phyloP scores from a whole-genome alignment of 2,329 filamentous ascomycete genomes.

The Mycogone perniciosa region DNA sequence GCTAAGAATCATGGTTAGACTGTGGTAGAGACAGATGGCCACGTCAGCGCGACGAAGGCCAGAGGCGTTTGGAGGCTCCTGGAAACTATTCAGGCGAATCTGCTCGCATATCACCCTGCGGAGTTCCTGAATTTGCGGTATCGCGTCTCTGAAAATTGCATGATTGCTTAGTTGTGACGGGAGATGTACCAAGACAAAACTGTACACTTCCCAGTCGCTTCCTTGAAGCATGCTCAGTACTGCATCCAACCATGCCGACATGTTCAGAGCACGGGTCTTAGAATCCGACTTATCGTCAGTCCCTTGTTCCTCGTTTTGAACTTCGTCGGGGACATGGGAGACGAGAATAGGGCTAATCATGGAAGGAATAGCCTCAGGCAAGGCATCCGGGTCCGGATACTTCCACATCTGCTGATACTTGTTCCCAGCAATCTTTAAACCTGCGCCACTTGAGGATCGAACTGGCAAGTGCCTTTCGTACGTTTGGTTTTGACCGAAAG shows the following conservation, averaged over 20 bases:
- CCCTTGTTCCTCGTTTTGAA: conserved; percentile 13
- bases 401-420: conserved; percentile 51
- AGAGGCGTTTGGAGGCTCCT: conserved; percentile 72
- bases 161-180: conserved; percentile 87
- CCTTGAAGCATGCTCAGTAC: conserved; percentile 68
- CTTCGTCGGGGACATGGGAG: conserved; percentile 25
- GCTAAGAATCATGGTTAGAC: conserved; percentile 79
- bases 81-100: conserved; percentile 68
- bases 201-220: conserved; percentile 86
- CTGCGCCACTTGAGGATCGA: conserved; percentile 36
- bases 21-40: conserved; percentile 80
- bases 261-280: conserved; percentile 46
- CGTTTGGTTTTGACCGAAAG: conserved; percentile 42
- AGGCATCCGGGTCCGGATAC: conserved; percentile 48
- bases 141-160: conserved; percentile 69
- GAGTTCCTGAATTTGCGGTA: conserved; percentile 68
- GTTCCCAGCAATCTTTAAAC: conserved; percentile 14
- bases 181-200: conserved; percentile 79
- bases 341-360: conserved; percentile 47
- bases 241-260: conserved; percentile 68
- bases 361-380: conserved; percentile 42
- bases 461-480: conserved; percentile 36
- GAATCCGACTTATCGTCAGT: conserved; percentile 19
- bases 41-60: conserved; percentile 83
- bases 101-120: conserved; percentile 75